Evolutionary conservation across 2,329 filamentous ascomycete species (phyloP), one percentile per base, ranked within the genome.

Genomic region (Aspergillus neotritici): DNA sequence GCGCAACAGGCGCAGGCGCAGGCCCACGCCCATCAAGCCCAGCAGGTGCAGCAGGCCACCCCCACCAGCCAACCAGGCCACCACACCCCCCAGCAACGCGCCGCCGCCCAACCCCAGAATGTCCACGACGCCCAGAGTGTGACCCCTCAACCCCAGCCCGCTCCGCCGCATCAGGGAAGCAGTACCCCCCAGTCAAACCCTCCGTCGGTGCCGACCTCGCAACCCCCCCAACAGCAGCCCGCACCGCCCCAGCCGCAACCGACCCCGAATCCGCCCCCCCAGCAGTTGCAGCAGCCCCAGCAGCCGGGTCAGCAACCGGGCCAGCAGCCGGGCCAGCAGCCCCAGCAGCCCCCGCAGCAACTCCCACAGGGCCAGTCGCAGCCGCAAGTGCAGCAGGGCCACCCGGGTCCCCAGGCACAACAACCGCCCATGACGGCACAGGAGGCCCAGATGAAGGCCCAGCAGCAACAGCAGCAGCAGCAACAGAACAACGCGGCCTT

Each of bases 131-230:
- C 58, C 11, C 67, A 69, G 44, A 65, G 60, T 37, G 66, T 61
- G 3, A 68, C 68, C 32, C 66, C 68, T 13, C 69, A 70, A 50
- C 68, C 69, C n/a, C 69, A 71, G 51, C 65, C 64, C 40, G 63
- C 60, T 4, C 67, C 61, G 11, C 62, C 62, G 25, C 61, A 64
- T 31, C 65, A 67, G 47, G 63, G 64, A 34, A 61, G 63, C 33
- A 60, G 52, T 29, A 70, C 66, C 25, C 65, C 69, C 36, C 63
- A 67, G 33, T 57, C 65, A 7, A 60, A 61, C 32, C 49, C 55
- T 14, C 53, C 51, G 12, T 62, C 58, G 42, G 56, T 57, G 12
- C 58, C 64, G 5, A 57, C 62, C 14, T 56, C 56, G 12, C 63
- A 66, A 43, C 62, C 65, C 9, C 64, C 61, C 17, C 62, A 57